These are phyloP conservation scores for Mycena vulgaris DNA, from an alignment of 768 basidiomycete genomes.

Conservation along the genomic window DNA sequence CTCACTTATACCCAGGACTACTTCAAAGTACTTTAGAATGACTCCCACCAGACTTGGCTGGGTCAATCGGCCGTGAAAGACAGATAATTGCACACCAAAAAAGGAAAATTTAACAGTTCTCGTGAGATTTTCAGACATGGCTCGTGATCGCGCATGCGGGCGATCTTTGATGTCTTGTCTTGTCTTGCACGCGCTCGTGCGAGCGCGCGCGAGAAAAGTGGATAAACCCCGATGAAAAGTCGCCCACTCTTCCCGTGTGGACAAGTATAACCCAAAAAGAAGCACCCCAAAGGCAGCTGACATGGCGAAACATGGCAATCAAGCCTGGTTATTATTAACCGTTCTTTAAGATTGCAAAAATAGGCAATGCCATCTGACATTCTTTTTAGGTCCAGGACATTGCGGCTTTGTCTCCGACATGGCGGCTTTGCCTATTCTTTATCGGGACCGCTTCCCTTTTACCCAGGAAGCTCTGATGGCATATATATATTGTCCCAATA, in stretches of 20 bases:
- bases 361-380: slow-evolving; percentile 19
- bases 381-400: slow-evolving; percentile 15
- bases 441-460: slow-evolving; percentile 8
- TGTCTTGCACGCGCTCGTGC: slow-evolving; percentile 18
- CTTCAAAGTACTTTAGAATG: slow-evolving; percentile 5
- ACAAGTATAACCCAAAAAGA: slow-evolving; percentile 13
- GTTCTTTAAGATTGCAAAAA: slow-evolving; percentile 10
- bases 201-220: slow-evolving; percentile 7
- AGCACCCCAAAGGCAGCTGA: slow-evolving; percentile 22
- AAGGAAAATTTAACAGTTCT: slow-evolving; percentile 10
- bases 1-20: slow-evolving; percentile 8
- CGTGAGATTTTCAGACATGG: slow-evolving; percentile 20
- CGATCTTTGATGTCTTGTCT: slow-evolving; percentile 13
- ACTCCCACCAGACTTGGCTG: background rate
- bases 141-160: slow-evolving; percentile 11
- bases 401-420: slow-evolving; percentile 8
- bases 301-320: slow-evolving; percentile 21
- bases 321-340: slow-evolving; percentile 3
- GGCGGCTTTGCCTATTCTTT: slow-evolving; percentile 12
- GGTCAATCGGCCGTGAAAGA: background rate
- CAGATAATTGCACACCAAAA: slow-evolving; percentile 3
- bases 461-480: slow-evolving; percentile 18
- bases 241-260: slow-evolving; percentile 14
- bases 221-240: slow-evolving; percentile 15
- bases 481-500: background rate